Evolutionary conservation across 2,329 filamentous ascomycete species (phyloP).

Genomic region (Tolypocladium endophyticum): DNA sequence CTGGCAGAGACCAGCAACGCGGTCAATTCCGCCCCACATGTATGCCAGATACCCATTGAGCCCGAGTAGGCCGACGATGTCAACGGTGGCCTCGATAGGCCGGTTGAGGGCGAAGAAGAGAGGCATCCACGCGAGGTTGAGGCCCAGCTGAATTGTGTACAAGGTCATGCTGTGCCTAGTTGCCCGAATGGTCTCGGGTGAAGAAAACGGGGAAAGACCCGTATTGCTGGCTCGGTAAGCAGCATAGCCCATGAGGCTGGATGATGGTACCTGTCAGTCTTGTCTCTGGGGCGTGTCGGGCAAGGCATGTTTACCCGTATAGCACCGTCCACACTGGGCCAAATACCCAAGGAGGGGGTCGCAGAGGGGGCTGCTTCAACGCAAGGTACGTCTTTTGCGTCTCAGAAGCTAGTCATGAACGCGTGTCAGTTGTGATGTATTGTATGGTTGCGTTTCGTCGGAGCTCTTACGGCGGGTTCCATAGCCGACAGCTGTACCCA

Average conservation of each 20-base stretch:
- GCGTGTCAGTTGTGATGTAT: not conserved
- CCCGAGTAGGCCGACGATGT: conserved; percentile 64
- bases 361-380: conserved; percentile 56
- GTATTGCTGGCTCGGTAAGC: conserved; percentile 64
- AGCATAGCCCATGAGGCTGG: conserved; percentile 72
- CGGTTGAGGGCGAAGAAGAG: conserved; percentile 75
- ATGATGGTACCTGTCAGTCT: not conserved
- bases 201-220: conserved; percentile 47
- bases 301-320: conserved; percentile 35
- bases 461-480: conserved; percentile 47
- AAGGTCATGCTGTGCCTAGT: conserved; percentile 64
- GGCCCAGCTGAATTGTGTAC: conserved; percentile 74
- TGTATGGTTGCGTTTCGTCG: not conserved
- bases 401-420: conserved; percentile 32
- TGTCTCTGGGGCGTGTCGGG: too few species aligned
- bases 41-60: conserved; percentile 65
- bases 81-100: conserved; percentile 62
- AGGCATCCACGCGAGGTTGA: conserved; percentile 87
- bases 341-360: conserved; percentile 51
- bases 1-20: conserved; percentile 61
- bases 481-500: conserved; percentile 67
- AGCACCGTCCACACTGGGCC: conserved; percentile 56
- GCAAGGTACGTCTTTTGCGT: conserved; percentile 52
- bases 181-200: conserved; percentile 41
- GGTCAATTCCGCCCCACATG: conserved; percentile 66